Evolutionary conservation across 352 stramenopile species (phyloP).

Genomic region (Globisporangium okanoganense): DNA sequence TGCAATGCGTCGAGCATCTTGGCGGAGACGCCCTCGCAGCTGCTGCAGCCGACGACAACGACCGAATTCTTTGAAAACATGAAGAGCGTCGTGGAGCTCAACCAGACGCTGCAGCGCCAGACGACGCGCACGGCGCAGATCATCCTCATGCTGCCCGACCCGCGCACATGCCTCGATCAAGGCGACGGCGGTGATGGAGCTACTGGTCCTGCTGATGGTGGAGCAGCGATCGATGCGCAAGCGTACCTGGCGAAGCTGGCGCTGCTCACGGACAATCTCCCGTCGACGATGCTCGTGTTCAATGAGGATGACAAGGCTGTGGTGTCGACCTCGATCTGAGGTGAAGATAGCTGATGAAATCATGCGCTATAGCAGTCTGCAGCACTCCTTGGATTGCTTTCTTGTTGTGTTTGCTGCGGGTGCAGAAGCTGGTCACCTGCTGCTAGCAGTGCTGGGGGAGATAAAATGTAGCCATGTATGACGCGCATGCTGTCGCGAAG

Average conservation of each 20-base stretch:
- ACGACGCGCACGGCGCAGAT: constrained; percentile 35
- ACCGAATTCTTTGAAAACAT: constrained; percentile 22
- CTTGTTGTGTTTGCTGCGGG: too few relatives aligned
- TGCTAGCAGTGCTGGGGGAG: too few relatives aligned
- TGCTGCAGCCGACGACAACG: constrained; percentile 4
- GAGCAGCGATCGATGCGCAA: not conserved
- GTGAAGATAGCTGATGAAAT: too few relatives aligned
- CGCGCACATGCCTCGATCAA: not conserved
- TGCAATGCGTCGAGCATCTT: constrained; percentile 33
- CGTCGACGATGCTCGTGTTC: constrained; percentile 50
- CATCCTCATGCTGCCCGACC: constrained; percentile 41
- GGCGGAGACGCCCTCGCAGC: constrained; percentile 16
- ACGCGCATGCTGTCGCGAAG: not conserved
- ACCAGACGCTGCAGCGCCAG: constrained; percentile 46
- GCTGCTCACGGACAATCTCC: constrained; percentile 38
- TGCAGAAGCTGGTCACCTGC: too few relatives aligned
- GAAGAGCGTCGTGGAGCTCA: constrained; percentile 29
- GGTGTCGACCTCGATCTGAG: constrained; percentile 43
- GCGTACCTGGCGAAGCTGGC: constrained; percentile 32
- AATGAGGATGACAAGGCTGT: constrained; percentile 38
- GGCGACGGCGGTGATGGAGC: not conserved
- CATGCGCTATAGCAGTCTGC: too few relatives aligned
- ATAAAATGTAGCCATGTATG: constrained; percentile 5
- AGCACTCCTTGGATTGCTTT: too few relatives aligned
- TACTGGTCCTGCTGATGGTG: not conserved